Evolutionary conservation across 768 basidiomycete species (phyloP), one percentile per base, ranked within the genome.

Genomic region (Boletus bicolor): DNA sequence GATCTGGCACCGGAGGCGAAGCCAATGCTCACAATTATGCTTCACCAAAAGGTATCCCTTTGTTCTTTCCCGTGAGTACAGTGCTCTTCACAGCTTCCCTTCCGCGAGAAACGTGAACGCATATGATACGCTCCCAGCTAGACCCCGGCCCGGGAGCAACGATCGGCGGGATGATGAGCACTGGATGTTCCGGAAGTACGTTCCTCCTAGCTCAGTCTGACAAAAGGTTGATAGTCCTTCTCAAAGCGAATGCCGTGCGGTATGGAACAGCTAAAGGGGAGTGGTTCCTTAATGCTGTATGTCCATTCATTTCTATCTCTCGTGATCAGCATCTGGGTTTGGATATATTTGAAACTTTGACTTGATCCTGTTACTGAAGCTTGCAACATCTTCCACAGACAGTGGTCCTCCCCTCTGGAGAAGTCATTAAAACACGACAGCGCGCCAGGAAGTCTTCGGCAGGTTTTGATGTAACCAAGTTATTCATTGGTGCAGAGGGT

Each of bases 221-320:
- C 12, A 8, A 38, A 34, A 82, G 5, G n/a, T 44, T 50, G 34
- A 54, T 28, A 1, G 50, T 37, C 7, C 11, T 49, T 53, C 21
- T 46, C 8, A n/a, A 60, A 67, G 89, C 89, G 0, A 91, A 90
- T 60, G 88, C 89, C 2, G 90, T 91, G 1, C 75, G 91, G 24
- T 95, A 93, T 65, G 93, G 91, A 10, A 95, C 92, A 7, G 92
- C 91, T 0, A 91, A 87, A 66, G 89, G 78, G 0, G 92, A 94
- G 73, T 94, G 92, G 93, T 91, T 95, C 64, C 74, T 95, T 41
- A 94, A 93, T 61, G 82, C 82, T 24, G 91, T 91, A 64, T 48
- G 81, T 73, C 35, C 6, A 0, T 47, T 45, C 34, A 39, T 24
- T 21, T 28, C 17, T 47, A 24, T 5, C 11, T 32, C 24, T 52